Conservation (phyloP, 1,139 yeast species). For the Suhomyces chickasaworum region DNA sequence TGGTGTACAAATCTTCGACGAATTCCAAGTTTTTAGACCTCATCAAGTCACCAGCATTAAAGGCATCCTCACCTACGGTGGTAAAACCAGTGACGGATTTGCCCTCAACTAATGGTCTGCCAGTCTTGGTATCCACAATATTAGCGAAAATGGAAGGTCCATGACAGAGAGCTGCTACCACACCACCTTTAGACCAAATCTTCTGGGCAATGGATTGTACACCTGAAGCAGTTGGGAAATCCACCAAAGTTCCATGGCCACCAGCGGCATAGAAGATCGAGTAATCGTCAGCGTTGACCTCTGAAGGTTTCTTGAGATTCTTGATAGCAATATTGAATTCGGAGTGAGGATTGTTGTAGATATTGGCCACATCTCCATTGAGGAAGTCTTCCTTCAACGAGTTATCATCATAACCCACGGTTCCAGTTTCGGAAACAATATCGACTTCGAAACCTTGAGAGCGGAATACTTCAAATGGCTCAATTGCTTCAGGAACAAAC, state of each 20-base stretch:
- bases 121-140: conserved; percentile 17
- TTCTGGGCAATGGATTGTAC: conserved; percentile 20
- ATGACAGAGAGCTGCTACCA: conserved; percentile 27
- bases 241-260: conserved; percentile 26
- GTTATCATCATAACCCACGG: conserved; percentile 25
- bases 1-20: conserved; percentile 17
- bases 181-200: conserved; percentile 22
- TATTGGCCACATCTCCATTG: conserved; percentile 18
- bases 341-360: conserved; percentile 18
- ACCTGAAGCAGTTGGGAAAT: conserved; percentile 24
- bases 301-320: conserved; percentile 20
- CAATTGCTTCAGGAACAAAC: conserved; percentile 23
- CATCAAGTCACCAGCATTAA: conserved; percentile 16
- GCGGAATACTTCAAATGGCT: conserved; percentile 22
- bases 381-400: conserved; percentile 19
- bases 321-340: conserved; percentile 19
- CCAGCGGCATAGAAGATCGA: conserved; percentile 27
- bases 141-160: conserved; percentile 25
- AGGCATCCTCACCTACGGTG: conserved; percentile 20
- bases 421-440: conserved; percentile 26
- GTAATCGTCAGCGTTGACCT: conserved; percentile 21
- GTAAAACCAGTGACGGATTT: conserved; percentile 26
- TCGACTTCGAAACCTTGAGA: conserved; percentile 23
- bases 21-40: conserved; percentile 15
- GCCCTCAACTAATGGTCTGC: conserved; percentile 21